Evolutionary conservation across 2,329 filamentous ascomycete species (phyloP), one percentile per base, ranked within the genome.

Genomic region (Xylariaceae sp.): DNA sequence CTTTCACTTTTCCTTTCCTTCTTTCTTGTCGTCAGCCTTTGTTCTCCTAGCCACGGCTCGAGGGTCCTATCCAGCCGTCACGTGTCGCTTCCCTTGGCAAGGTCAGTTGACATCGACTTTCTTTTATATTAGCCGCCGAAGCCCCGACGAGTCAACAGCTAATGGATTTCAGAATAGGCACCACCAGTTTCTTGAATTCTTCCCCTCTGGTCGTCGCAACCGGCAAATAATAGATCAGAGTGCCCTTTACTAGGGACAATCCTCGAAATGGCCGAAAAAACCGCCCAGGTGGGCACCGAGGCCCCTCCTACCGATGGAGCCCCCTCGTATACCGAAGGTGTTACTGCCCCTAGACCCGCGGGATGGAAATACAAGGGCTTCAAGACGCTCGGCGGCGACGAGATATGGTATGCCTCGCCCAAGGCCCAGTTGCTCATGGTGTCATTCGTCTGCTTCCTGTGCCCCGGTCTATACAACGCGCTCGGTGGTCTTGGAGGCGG

Each of bases 381-480:
- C 65, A 78, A 74, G 54, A 56, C 89, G 54, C 77, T 79, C 19
- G 51, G 54, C 6, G 73, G 74, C 48, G 71, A 72, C 55, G 77
- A 78, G 60, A 57, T 86, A 6, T 89, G 84, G 78, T 91, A 87
- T 69, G 88, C 88, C 27, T 89, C 87, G 54, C 88, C 88, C 9
- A 81, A 84, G 65, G 71, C 84, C 47, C 88, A 91, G 72, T 77
- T 91, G 37, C 64, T 87, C 58, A 80, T 91, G 76, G 86, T 91
- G 53, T 78, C 84, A 27, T 76, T 87, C 57, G 84, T 87, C 48
- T 87, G 84, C 68, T 87, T 88, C 75, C 68, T 88, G 58, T 88
- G 85, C 67, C 85, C 85, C 0, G 85, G 85, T 63, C 87, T 88
- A 83, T 88, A 81, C 75, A 88, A 88, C 65, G 83, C 85, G 26